These are phyloP conservation scores for Agapanthus africanus DNA, from an alignment of 106 monocot species.

Conservation along the genomic window DNA sequence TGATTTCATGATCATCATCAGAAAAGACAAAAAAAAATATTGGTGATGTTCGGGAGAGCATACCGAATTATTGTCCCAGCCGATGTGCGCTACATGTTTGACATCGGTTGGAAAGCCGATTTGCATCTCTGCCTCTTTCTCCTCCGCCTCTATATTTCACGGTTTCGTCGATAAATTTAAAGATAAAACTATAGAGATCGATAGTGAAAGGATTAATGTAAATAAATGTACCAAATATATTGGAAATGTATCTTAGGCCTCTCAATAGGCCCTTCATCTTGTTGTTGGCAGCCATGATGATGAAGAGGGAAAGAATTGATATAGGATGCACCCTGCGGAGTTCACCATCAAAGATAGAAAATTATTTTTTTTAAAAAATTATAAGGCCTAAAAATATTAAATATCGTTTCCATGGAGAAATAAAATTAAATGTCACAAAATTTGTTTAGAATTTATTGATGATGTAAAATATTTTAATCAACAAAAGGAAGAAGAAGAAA, in stretches of 20 bases:
- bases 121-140: conserved; percentile 39
- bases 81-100: conserved; percentile 55
- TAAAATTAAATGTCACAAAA: too few species aligned
- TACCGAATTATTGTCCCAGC: conserved; percentile 29
- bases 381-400: too few species aligned
- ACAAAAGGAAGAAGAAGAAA: too few species aligned
- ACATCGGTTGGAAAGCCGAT: conserved; percentile 50
- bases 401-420: too few species aligned
- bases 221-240: conserved; percentile 8
- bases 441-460: too few species aligned
- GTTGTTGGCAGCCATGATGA: neutral
- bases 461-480: too few species aligned
- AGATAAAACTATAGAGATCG: neutral
- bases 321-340: neutral
- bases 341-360: neutral
- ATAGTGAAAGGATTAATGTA: neutral
- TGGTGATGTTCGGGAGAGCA: too few species aligned
- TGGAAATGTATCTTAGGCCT: conserved; percentile 10
- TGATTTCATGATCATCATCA: neutral
- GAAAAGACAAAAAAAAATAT: conserved; percentile 24
- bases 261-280: conserved; percentile 13
- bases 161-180: neutral
- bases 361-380: too few species aligned
- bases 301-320: neutral
- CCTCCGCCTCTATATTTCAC: conserved; percentile 12